Conservation (phyloP, 768 basidiomycete species). For the Podaxis sp. region DNA sequence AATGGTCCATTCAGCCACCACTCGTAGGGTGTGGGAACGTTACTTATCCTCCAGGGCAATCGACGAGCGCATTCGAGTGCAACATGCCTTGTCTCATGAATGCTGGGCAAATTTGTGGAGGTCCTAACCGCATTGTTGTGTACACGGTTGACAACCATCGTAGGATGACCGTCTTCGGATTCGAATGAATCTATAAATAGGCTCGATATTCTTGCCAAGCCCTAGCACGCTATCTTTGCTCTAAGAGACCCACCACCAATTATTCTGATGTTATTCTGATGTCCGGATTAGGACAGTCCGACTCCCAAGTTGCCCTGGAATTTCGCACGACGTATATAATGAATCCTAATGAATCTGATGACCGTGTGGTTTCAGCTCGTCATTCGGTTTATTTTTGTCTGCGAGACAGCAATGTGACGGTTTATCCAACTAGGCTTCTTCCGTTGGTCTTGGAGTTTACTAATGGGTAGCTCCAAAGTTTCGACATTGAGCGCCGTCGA, state of each 20-base stretch:
- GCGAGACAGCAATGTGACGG: background rate
- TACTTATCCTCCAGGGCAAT: slow-evolving; percentile 12
- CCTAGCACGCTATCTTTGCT: background rate
- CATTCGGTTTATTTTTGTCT: background rate
- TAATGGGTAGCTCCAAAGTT: background rate
- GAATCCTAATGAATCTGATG: background rate
- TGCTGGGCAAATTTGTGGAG: slow-evolving; percentile 22
- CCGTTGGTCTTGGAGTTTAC: background rate
- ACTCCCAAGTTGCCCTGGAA: background rate
- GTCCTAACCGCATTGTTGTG: slow-evolving; percentile 11
- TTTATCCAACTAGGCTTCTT: background rate
- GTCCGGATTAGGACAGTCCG: background rate
- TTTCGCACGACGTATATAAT: background rate
- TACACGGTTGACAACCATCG: background rate
- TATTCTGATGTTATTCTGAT: no score
- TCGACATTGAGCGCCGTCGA: background rate
- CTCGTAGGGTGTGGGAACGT: slow-evolving; percentile 18
- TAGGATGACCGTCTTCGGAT: background rate
- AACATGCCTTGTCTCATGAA: slow-evolving; percentile 20
- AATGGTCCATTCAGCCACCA: no score
- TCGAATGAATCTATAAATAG: background rate
- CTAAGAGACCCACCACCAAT: no score
- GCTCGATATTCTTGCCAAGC: background rate
- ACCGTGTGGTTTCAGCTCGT: background rate
- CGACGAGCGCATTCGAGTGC: slow-evolving; percentile 14